Evolutionary conservation across 345 rosid species (phyloP), one percentile per base, ranked within the genome.

Genomic region (Lepidium aucheri): DNA sequence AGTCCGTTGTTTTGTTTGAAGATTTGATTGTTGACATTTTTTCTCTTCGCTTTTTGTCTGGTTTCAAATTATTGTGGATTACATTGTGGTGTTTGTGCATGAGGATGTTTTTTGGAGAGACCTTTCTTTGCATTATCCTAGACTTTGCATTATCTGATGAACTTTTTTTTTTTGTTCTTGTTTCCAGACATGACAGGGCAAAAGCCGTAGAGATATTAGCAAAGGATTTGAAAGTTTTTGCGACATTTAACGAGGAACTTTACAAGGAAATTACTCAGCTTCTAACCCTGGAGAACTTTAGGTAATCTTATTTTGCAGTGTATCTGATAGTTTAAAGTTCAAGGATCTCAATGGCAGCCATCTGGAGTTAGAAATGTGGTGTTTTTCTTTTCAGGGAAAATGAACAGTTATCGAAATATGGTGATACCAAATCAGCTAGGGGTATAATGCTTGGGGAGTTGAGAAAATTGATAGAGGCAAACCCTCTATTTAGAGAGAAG

Each of bases 221-320:
- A 13, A 77, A 72, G 32, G 96, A 87, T 71, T 79, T 90, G 81
- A 90, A 87, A 56, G 86, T 85, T 30, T 87, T 90, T 64, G 83
- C 89, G 0, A 80, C 94, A n/a, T 86, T 87, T 65, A 87, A 84
- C 46, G 96, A 85, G 69, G 96, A 85, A 8, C 80, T 90, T 50
- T 90, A 75, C 69, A 87, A 85, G 80, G 96, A 90, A 76, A 85
- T 90, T 53, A 90, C 95, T 46, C 97, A 84, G 60, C 89, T 90
- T 53, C 74, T 90, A 47, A 84, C 92, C 40, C 83, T 90, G n/a
- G 77, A 65, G 36, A 84, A 90, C 75, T 90, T 90, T 79, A 84
- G 97, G 97, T 87, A 74, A 39, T 55, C 14, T 53, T 36, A 35
- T 8, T 11, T 35, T 35, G 15, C 28, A 36, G 33, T 38, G 16